Percentiles rank a stretch among this genome's conserved stretches.
Conservation (phyloP, 2,329 filamentous ascomycete genomes). For the Penicillium polonicum region DNA sequence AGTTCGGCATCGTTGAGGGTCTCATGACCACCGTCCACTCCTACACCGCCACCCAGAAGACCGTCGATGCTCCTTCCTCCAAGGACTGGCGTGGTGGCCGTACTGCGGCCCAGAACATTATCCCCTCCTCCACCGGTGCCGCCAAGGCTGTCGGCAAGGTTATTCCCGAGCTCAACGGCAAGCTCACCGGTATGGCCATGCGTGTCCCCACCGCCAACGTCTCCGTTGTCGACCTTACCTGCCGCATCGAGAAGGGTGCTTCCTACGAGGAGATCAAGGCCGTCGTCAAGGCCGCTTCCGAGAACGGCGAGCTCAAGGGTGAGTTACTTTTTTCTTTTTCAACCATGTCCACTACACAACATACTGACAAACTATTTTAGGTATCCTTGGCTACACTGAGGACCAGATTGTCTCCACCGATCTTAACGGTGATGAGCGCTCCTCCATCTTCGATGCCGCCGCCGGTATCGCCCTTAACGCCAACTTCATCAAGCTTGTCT, state of each 20-base stretch:
- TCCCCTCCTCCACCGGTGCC: constrained; percentile 97
- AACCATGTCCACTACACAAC: too few species aligned
- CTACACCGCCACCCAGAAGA: constrained; percentile 99
- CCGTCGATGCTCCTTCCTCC: constrained; percentile 91
- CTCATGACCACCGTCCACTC: constrained; percentile 99
- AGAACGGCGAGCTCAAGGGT: constrained; percentile 72
- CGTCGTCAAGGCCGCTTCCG: constrained; percentile 80
- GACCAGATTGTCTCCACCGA: constrained; percentile 95
- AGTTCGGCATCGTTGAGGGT: constrained; percentile 96
- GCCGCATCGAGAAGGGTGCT: constrained; percentile 84
- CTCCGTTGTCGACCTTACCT: constrained; percentile 96
- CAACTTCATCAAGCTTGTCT: constrained; percentile 98
- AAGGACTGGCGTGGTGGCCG: constrained; percentile 99
- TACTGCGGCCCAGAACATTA: constrained; percentile 99
- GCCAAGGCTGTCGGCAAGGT: constrained; percentile 99
- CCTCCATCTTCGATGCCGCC: constrained; percentile 99
- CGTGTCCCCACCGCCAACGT: constrained; percentile 98
- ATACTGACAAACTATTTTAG: background rate
- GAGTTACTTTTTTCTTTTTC: background rate
- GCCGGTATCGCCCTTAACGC: constrained; percentile 97
- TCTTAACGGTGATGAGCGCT: constrained; percentile 86
- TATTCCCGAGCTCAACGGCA: constrained; percentile 96
- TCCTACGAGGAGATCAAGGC: constrained; percentile 81
- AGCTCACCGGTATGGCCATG: constrained; percentile 99
- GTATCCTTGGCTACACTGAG: constrained; percentile 91